Base-by-base conservation (phyloP, 2,329 filamentous ascomycete genomes). In the Arthroderma sp. region DNA sequence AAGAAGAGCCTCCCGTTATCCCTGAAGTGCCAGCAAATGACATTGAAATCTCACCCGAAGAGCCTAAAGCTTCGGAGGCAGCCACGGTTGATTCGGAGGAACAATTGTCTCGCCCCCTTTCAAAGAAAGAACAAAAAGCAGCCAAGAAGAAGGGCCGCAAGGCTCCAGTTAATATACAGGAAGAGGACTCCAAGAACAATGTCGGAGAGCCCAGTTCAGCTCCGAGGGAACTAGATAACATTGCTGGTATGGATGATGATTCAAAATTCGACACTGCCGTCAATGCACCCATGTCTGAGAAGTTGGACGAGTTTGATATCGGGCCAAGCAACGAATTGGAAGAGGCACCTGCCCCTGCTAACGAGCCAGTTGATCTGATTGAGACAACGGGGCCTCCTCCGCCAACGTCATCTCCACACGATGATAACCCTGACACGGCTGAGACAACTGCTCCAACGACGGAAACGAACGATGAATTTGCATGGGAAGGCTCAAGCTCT, bases 401-500 rank as follows among this genome's bases (percentile, higher is more conserved):
- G 28, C 25, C 47, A 9, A 33, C 17, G 3, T 31, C 47, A 33
- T 2, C 25, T 7, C 19, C 25, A 28, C 44, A 8, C 8, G 44
- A 19, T 13, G 25, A 51, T n/a, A 33, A 17, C 13, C 7, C 15
- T 2, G 15, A 15, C n/a, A 9, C 13, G n/a, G 13, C 28, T 0
- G 28, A 33, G 35, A 56, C 62, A 33, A 43, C 55, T 23, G 54
- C 51, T 4, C 17, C 56, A 9, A 11, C 13, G 28, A 56, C 60
- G 9, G 4, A 51, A n/a, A 33, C 35, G 8, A 54, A 38, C 13
- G 11, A 17, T 11, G 9, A 51, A 51, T 2, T 9, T 13, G 28
- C 23, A 8, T 41, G 13, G 33, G 52, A 13, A 25, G 28, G 5
- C 11, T 70, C 73, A 78, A 66, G 79, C 72, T 67, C 70, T 82